Conservation (phyloP, 345 rosid species). For the Ricinus communis region DNA sequence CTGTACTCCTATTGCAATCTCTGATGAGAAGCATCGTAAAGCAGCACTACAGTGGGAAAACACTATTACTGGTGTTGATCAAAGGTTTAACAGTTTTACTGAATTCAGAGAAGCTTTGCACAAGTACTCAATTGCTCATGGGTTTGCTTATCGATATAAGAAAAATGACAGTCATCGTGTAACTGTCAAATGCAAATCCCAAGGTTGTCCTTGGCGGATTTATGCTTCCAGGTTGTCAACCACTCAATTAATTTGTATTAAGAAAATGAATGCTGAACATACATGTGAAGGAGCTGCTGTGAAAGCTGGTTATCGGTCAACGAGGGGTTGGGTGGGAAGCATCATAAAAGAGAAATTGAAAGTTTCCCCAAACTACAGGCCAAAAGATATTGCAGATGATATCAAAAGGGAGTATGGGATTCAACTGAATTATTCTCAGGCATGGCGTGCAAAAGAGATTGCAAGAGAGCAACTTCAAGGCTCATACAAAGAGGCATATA, state of each 20-base stretch:
- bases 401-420: constrained; percentile 87
- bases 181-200: constrained; percentile 82
- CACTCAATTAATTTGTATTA: constrained; percentile 77
- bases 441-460: constrained; percentile 91
- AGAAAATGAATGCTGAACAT: constrained; percentile 81
- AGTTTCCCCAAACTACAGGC: constrained; percentile 77
- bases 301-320: constrained; percentile 81
- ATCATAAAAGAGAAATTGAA: constrained; percentile 87
- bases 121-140: constrained; percentile 82
- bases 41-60: constrained; percentile 87
- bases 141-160: constrained; percentile 87
- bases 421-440: constrained; percentile 86
- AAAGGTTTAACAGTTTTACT: constrained; percentile 70
- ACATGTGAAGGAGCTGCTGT: constrained; percentile 81
- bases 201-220: constrained; percentile 93
- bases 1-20: constrained; percentile 33
- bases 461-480: constrained; percentile 97
- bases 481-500: constrained; percentile 80
- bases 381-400: constrained; percentile 89
- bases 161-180: constrained; percentile 90
- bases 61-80: constrained; percentile 85
- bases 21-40: constrained; percentile 51
- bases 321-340: constrained; percentile 92
- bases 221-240: constrained; percentile 81
- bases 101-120: constrained; percentile 93